These are phyloP conservation scores for Deakozyma indianensis DNA, from an alignment of 805 yeast genomes.

Conservation along the genomic window DNA sequence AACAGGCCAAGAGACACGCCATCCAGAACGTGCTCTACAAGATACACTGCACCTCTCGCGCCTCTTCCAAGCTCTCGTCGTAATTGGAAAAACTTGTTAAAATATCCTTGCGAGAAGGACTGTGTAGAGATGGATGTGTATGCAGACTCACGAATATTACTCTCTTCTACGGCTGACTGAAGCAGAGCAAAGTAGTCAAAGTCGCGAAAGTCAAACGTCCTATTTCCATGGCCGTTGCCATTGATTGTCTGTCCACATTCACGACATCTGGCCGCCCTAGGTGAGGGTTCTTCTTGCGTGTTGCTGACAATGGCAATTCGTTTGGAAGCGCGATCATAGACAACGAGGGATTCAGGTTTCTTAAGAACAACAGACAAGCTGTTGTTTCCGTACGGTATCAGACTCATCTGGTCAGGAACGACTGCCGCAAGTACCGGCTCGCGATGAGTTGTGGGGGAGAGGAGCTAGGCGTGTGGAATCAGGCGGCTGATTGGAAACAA, in stretches of 20 bases:
- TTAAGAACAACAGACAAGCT: not conserved
- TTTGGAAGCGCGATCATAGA: not conserved
- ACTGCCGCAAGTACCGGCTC: no score
- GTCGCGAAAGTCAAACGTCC: not conserved
- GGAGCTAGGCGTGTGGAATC: no score
- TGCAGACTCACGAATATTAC: not conserved
- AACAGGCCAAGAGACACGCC: slow-evolving; percentile 60
- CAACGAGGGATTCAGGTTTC: not conserved
- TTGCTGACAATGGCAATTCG: not conserved
- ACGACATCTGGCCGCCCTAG: not conserved
- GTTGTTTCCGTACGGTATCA: not conserved
- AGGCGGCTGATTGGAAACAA: no score
- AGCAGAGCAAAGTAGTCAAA: not conserved
- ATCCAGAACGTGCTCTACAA: slow-evolving; percentile 70
- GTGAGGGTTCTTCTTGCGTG: not conserved
- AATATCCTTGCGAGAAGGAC: slow-evolving; percentile 74
- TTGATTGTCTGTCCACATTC: not conserved
- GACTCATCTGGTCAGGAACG: not conserved
- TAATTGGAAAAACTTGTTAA: slow-evolving; percentile 46
- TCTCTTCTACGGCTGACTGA: not conserved
- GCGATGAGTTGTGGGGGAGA: no score
- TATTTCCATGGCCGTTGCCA: not conserved
- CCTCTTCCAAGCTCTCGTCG: slow-evolving; percentile 61
- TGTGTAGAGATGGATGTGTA: slow-evolving; percentile 10
- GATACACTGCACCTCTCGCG: slow-evolving; percentile 69